phyloP scores from a whole-genome alignment of 208 protist genomes.

The Leptomonas pyrrhocoris region DNA sequence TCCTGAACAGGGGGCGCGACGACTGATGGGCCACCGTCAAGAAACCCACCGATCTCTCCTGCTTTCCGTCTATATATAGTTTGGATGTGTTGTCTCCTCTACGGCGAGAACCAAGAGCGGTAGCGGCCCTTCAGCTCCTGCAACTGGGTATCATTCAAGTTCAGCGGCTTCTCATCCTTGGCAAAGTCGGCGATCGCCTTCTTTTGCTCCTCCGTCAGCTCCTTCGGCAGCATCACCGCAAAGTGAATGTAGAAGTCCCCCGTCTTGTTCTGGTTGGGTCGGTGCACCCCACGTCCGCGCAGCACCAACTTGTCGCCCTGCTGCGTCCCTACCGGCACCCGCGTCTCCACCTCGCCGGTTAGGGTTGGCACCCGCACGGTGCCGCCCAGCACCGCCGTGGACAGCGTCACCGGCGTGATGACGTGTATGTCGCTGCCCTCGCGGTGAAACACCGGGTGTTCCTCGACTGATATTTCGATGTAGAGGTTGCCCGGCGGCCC shows the following conservation, averaged over 20 bases:
- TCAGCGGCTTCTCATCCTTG: conserved; percentile 83
- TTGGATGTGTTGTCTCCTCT: conserved; percentile 5
- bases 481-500: conserved; percentile 89
- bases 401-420: conserved; percentile 79
- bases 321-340: conserved; percentile 86
- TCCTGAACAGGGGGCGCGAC: too few species aligned
- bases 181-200: conserved; percentile 81
- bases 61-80: too few species aligned
- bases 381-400: conserved; percentile 80
- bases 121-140: conserved; percentile 87
- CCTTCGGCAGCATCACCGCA: conserved; percentile 82
- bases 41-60: too few species aligned
- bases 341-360: conserved; percentile 84
- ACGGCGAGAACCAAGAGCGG: conserved; percentile 77
- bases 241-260: conserved; percentile 93
- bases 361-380: conserved; percentile 79
- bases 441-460: conserved; percentile 86
- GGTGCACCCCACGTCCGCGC: conserved; percentile 80
- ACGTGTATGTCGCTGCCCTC: conserved; percentile 87
- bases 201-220: conserved; percentile 81
- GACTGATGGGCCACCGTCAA: too few species aligned
- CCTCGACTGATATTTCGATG: conserved; percentile 88
- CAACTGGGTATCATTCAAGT: conserved; percentile 72
- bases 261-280: conserved; percentile 82
- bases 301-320: conserved; percentile 91